Evolutionary conservation across 352 stramenopile genomes (phyloP), one percentile per base, ranked within the genome.

Genomic region (Pythium aristosporum): DNA sequence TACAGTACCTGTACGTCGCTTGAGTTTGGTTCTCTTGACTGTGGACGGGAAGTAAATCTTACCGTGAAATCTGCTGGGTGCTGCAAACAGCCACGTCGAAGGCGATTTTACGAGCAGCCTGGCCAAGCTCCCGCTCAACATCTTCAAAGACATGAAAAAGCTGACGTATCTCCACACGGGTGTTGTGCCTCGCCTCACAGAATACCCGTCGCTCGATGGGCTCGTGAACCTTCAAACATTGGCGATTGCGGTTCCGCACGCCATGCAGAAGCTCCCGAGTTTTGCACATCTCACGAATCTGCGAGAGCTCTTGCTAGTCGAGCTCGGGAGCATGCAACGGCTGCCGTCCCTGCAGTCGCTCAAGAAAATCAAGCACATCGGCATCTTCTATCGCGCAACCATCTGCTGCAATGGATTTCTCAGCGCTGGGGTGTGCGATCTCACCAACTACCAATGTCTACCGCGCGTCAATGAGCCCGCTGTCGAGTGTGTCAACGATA

Each of bases 121-220:
- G 25, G 44, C 2, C 8, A 47, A 21, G 37, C 32, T 68, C 13
- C 67, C 44, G 11, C 49, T n/a, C 1, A 60, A 82, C 18, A 46
- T 76, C 5, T 85, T 87, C 43, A 53, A 48, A 0, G 18, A 72
- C 6, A 85, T 87, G 76, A 56, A 66, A 20, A 48, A 61, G 5
- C 62, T 87, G 16, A 65, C 60, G 2, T 85, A 79, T 39, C 20
- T 87, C 41, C 76, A 78, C 34, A 69, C 63, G 0, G 74, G 69
- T 13, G 67, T 68, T 8, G 62, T 73, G 6, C 51, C 75, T 0
- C 46, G 44, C 0, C 34, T 87, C 20, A 72, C 44, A 0, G 36
- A 57, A 21, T 80, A 74, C n/a, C 76, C 76, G 1, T 85, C 69
- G 6, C 65, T 85, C 0, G 44, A 55, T 2, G 76, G 69, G 0